These are phyloP conservation scores for Ogataea populi-albae DNA, from an alignment of 805 yeast species.

Conservation along the genomic window DNA sequence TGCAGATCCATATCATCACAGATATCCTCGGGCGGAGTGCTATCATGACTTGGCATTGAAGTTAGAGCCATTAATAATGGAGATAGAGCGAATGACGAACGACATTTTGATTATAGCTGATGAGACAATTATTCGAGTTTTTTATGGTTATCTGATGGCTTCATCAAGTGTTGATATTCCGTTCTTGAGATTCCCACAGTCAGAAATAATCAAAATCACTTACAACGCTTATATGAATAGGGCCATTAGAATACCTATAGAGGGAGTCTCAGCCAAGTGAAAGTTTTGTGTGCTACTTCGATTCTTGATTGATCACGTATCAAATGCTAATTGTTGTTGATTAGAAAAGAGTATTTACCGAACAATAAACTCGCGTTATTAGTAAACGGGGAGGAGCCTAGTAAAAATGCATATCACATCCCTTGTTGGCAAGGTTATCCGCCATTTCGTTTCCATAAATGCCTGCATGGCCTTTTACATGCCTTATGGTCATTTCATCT, in stretches of 20 bases:
- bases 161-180: conserved; percentile 87
- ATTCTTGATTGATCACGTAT: too few species aligned
- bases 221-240: conserved; percentile 82
- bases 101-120: conserved; percentile 91
- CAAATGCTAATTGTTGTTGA: not conserved
- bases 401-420: conserved; percentile 40
- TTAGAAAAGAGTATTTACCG: too few species aligned
- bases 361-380: too few species aligned
- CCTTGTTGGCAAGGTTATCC: conserved; percentile 68
- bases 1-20: conserved; percentile 86
- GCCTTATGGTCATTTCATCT: conserved; percentile 43
- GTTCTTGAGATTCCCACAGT: conserved; percentile 66
- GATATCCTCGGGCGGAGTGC: conserved; percentile 90
- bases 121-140: conserved; percentile 81
- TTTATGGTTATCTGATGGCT: conserved; percentile 95
- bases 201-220: conserved; percentile 81
- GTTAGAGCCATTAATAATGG: conserved; percentile 88
- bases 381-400: too few species aligned
- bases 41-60: conserved; percentile 95
- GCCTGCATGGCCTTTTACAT: conserved; percentile 76
- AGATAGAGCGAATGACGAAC: conserved; percentile 87
- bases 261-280: conserved; percentile 3
- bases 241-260: conserved; percentile 46
- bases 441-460: conserved; percentile 72
- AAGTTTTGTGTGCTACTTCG: too few species aligned